A percentile compares a stretch with the other conserved stretches of the same genome.
Evolutionary conservation across 106 monocot species (phyloP).

Genomic region (Platanthera zijinensis): DNA sequence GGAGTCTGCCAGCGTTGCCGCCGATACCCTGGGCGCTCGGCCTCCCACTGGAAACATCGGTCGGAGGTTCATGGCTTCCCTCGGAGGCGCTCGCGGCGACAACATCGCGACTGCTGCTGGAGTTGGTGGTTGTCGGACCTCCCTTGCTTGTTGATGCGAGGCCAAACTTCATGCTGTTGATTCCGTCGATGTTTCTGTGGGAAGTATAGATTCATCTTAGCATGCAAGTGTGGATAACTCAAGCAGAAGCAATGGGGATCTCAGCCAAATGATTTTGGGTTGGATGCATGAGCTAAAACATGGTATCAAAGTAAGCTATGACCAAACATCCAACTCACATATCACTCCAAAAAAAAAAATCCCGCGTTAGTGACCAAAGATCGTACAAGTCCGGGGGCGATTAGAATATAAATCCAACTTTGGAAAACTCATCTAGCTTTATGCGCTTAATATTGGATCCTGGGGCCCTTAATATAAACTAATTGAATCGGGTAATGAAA

Average conservation of each 20-base stretch:
- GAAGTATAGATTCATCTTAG: background rate
- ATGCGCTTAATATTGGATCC: too few relatives aligned
- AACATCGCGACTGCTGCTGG: background rate
- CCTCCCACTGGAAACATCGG: background rate
- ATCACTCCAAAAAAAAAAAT: too few relatives aligned
- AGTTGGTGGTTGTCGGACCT: background rate
- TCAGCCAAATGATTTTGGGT: too few relatives aligned
- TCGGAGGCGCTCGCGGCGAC: background rate
- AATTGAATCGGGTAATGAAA: background rate
- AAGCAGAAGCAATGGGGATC: too few relatives aligned
- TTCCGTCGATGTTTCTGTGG: background rate
- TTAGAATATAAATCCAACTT: too few relatives aligned
- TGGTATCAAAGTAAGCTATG: too few relatives aligned
- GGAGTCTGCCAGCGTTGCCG: background rate
- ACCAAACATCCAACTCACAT: too few relatives aligned
- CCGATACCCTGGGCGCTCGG: background rate
- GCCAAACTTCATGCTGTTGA: background rate
- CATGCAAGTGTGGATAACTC: background rate
- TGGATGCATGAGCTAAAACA: too few relatives aligned
- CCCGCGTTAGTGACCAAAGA: background rate
- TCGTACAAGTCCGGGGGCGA: background rate
- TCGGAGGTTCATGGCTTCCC: background rate
- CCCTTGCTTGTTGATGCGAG: slow-evolving; percentile 3
- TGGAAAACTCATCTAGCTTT: too few relatives aligned
- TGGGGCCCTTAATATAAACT: too few relatives aligned